These are phyloP conservation scores for Mucor racemosus DNA, from an alignment of 371 early-diverging fungal species.

Conservation along the genomic window DNA sequence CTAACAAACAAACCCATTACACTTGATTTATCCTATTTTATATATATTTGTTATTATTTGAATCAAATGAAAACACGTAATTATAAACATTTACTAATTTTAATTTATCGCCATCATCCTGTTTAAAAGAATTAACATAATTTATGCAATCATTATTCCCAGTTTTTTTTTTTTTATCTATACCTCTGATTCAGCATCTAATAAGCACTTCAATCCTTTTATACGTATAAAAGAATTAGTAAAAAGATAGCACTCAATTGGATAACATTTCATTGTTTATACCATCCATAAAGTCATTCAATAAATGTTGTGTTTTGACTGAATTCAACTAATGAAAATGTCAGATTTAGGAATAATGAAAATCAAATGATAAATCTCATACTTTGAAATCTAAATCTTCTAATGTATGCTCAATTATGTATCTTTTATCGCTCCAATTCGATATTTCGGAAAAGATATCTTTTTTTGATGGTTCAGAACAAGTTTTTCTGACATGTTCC, in stretches of 20 bases:
- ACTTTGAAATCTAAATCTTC: background rate
- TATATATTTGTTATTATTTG: background rate
- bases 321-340: constrained; percentile 1
- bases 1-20: constrained; percentile 49
- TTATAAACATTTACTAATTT: background rate
- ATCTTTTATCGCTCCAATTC: background rate
- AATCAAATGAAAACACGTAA: background rate
- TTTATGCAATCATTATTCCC: background rate
- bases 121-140: background rate
- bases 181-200: constrained; percentile 6
- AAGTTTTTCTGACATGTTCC: constrained; percentile 9
- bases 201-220: background rate
- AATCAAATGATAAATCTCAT: background rate
- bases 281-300: constrained; percentile 13
- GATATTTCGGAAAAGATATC: constrained; percentile 7
- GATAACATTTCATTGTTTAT: background rate
- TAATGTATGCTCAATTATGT: background rate
- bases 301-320: background rate
- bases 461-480: constrained; percentile 21
- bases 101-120: background rate
- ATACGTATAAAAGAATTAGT: background rate
- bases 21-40: constrained; percentile 38
- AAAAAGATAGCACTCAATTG: background rate
- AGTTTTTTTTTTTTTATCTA: background rate
- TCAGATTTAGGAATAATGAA: background rate